phyloP scores from a whole-genome alignment of 1,284 basidiomycete species.

The Apiotrichum siamense region DNA sequence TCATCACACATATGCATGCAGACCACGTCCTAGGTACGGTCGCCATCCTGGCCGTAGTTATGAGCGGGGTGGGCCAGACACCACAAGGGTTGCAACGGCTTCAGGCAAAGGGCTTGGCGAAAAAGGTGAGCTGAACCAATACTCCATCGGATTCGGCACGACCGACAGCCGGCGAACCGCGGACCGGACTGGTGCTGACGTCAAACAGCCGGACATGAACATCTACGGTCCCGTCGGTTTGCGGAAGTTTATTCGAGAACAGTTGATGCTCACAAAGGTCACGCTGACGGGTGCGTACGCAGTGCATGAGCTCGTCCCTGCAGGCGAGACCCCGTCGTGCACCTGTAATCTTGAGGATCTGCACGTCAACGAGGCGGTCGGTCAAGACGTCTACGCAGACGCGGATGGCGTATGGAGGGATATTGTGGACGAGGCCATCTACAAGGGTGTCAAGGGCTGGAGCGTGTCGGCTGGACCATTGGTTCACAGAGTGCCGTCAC shows the following conservation, averaged over 20 bases:
- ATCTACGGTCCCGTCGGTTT: conserved; percentile 79
- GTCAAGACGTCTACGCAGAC: conserved; percentile 59
- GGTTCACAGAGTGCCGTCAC: conserved; percentile 69
- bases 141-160: conserved; percentile 3
- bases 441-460: conserved; percentile 49
- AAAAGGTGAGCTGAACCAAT: conserved; percentile 25
- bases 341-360: conserved; percentile 53
- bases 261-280: conserved; percentile 63
- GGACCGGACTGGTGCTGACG: conserved; percentile 2
- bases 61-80: conserved; percentile 51
- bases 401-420: conserved; percentile 66
- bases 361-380: conserved; percentile 63
- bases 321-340: conserved; percentile 52
- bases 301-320: conserved; percentile 71
- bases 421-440: conserved; percentile 46
- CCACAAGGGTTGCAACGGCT: conserved; percentile 28
- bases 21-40: conserved; percentile 77
- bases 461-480: conserved; percentile 72
- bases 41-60: conserved; percentile 62
- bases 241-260: conserved; percentile 68
- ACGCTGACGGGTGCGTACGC: conserved; percentile 62
- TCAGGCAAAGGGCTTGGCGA: conserved; percentile 28
- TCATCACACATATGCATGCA: conserved; percentile 86
- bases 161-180: not conserved
- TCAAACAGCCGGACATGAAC: conserved; percentile 57